Evolutionary conservation across 768 basidiomycete species (phyloP).

Genomic region (Boletus rufocinnamomeus): DNA sequence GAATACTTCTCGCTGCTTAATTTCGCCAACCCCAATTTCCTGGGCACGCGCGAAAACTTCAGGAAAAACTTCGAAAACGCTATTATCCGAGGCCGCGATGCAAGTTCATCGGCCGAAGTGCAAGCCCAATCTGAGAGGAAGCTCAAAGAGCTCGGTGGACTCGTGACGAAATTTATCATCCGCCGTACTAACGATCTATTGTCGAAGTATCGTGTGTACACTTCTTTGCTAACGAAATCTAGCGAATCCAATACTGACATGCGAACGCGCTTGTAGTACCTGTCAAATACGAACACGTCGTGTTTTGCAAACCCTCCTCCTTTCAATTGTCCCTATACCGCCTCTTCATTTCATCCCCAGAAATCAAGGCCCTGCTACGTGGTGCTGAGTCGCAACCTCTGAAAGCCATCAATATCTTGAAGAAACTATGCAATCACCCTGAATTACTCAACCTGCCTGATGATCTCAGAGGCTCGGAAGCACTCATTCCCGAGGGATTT

Average conservation of each 20-base stretch:
- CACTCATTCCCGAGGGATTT: conserved; percentile 81
- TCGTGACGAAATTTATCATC: conserved; percentile 94
- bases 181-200: conserved; percentile 90
- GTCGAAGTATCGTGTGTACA: conserved; percentile 84
- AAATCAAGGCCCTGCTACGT: conserved; percentile 86
- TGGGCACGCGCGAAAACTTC: conserved; percentile 88
- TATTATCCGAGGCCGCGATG: conserved; percentile 89
- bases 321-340: conserved; percentile 86
- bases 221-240: background rate
- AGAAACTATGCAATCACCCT: conserved; percentile 96
- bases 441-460: conserved; percentile 83
- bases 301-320: conserved; percentile 84
- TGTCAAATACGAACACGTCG: conserved; percentile 98
- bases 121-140: conserved; percentile 87
- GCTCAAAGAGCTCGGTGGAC: conserved; percentile 83
- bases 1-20: conserved; percentile 94
- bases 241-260: conserved; percentile 1
- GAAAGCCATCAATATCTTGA: conserved; percentile 91
- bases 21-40: conserved; percentile 89
- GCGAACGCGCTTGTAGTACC: conserved; percentile 61
- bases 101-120: conserved; percentile 75
- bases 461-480: conserved; percentile 80
- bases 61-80: conserved; percentile 93
- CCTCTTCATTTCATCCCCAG: conserved; percentile 89
- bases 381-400: conserved; percentile 91